Evolutionary conservation across 331 rosid species (phyloP), one percentile per base, ranked within the genome.

Genomic region (Quercus phellos): DNA sequence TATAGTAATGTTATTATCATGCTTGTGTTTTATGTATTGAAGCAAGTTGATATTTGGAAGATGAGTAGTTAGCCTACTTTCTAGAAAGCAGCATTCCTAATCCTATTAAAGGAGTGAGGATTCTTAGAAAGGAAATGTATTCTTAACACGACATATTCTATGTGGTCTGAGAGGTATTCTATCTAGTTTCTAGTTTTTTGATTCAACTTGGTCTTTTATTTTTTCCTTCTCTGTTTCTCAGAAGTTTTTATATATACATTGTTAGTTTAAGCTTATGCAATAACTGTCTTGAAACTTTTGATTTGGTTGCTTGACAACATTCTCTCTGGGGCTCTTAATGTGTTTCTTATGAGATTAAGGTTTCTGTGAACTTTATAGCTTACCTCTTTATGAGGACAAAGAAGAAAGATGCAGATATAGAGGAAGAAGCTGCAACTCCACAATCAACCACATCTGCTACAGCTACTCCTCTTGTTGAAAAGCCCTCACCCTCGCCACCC

Each of bases 311-410:
- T 81, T 59, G 74, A 46, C 74, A 21, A 43, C 19, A 24, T 19
- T 70, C 13, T 70, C 73, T 70, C 17, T 80, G 2, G 58, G 55
- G 55, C 55, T 61, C 51, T 79, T 50, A 46, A 19, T 68, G 58
- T 30, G 27, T 70, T 76, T 55, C 51, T 17, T 26, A 46, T 60
- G 55, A 56, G 35, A 77, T 70, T 87, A 73, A 82, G 51, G 67
- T 55, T 70, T 78, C 30, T 80, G 54, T 81, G 75, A 79, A 74
- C 77, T 83, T 85, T 86, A 80, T 75, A 94, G 98, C 79, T 79
- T 95, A 95, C 74, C 64, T 90, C 70, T 91, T 94, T 78, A 72
- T 53, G 84, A 87, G 98, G 84, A 90, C 93, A 27, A 93, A 89
- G 76, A 91, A 89, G 87, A 89, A 90, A 87, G 98, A 87, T 30